Evolutionary conservation across 805 yeast species (phyloP), one percentile per base, ranked within the genome.

Genomic region (Candida endomychidarum): DNA sequence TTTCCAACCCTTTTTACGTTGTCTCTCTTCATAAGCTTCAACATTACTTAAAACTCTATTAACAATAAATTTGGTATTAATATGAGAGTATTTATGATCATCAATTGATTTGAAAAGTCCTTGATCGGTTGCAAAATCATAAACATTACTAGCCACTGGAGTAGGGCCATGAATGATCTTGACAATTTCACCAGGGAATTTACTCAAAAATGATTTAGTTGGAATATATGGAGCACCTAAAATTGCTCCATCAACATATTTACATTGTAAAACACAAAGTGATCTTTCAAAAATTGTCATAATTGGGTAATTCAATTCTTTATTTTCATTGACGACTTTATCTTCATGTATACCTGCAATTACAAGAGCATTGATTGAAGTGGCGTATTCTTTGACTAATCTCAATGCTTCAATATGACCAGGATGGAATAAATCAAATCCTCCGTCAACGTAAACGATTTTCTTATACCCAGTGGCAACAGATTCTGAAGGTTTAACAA

Each of bases 351-450:
- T 56, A 2, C 95, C 96, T 8, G 83, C 86, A 1, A 86, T 61
- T 1, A 87, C 78, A 2, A 64, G 59, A 3, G 77, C 74, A 2
- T 53, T 58, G 3, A 29, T 15, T 9, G 41, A 35, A 1, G 36
- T 27, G 11, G 54, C 55, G 4, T 52, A 46, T 16, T 53, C 49
- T 24, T 60, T 60, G 16, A 83, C 73, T 11, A 67, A 57, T 42
- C 74, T 66, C 46, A 91, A 67, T 8, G 83, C 83, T 49, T 81
- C 83, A 42, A 91, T 86, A 58, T 93, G 97, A 15, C 96, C 97
- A 15, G 96, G 89, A 59, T 88, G 89, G 65, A 93, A 90, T 40
- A 93, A 70, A 60, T 93, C 99, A 65, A 90, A 93, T 1, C 85
- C 84, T 9, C 97, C 98, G 48, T 80, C 84, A 12, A 87, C 73